phyloP scores from a whole-genome alignment of 352 stramenopile genomes.

The Phytopythium oedochilum region DNA sequence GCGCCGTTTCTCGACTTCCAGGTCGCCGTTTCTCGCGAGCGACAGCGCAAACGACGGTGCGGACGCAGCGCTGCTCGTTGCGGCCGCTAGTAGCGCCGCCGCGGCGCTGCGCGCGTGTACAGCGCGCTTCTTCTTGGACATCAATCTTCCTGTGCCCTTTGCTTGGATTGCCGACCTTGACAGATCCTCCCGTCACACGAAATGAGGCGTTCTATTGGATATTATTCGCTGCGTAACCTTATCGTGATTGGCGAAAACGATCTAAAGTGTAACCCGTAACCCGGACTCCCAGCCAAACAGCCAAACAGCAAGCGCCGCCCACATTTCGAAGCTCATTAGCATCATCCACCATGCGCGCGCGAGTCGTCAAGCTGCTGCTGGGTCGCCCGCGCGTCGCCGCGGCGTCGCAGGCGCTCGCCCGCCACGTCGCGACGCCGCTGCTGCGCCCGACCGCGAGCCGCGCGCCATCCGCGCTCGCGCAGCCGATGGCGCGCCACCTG shows the following conservation, averaged over 20 bases:
- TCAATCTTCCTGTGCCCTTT: conserved; percentile 3
- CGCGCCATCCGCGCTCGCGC: not conserved
- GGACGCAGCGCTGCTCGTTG: not conserved
- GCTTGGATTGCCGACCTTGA: too few relatives aligned
- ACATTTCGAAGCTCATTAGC: too few relatives aligned
- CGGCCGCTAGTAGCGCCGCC: not conserved
- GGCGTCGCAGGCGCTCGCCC: not conserved
- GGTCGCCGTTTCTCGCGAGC: not conserved
- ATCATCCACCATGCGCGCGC: conserved; percentile 3
- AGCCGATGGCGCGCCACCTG: not conserved
- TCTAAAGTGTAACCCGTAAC: too few relatives aligned
- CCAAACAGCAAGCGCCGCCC: not conserved
- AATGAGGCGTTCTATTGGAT: not conserved
- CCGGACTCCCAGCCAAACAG: too few relatives aligned
- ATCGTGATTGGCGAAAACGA: not conserved
- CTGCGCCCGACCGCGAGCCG: not conserved
- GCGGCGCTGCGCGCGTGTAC: not conserved
- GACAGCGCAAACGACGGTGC: not conserved
- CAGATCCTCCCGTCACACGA: not conserved
- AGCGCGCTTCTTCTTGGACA: conserved; percentile 38
- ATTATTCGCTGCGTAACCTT: not conserved
- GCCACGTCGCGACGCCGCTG: not conserved
- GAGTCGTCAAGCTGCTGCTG: conserved; percentile 1
- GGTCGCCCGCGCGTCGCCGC: not conserved
- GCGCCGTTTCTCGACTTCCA: not conserved